Base-by-base conservation (phyloP, 176 grass and related monocot species). In the Cenchrus purpureus region DNA sequence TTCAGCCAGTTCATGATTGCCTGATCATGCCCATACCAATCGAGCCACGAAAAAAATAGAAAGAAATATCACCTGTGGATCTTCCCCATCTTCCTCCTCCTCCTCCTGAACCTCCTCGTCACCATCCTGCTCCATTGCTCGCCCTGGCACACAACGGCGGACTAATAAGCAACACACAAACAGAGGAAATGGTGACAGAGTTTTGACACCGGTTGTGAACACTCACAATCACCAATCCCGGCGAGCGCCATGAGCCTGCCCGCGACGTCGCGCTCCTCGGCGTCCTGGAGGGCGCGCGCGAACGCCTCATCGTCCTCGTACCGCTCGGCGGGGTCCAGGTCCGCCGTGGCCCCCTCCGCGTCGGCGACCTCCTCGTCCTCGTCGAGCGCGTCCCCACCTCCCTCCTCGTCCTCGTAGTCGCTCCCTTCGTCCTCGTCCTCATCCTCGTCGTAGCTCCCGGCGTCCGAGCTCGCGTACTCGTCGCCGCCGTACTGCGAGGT, bases 231-330 rank as follows among this genome's bases (percentile, higher is more conserved):
- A 8, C 83, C 85, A 25, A 98, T 79, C 6, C 97, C 97, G 0
- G 91, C 78, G 63, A 98, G 93, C 68, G 86, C 84, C 91, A 92
- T 91, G 70, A 98, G 86, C n/a, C 91, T 89, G 16, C 71, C 78
- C 53, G 97, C 83, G 31, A 95, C 89, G 55, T 92, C 91, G 12
- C 91, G 79, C 77, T 91, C 91, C 88, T 92, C 86, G 15, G 83
- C 91, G 32, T 89, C 89, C 86, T 95, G 93, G 56, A 98, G 81
- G 31, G 96, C 91, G 83, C 93, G 85, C 19, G 91, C 93, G 70
- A 89, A 95, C 10, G 89, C 88, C 88, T 94, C 96, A 22, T 98
- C 91, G 62, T 94, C 88, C 71, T 79, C 89, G 50, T 87, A 92
- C 32, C 67, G 80, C 12, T 25, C 25, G 25, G 78, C 81, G 8